Evolutionary conservation across 352 stramenopile species (phyloP).

Genomic region (Pythium rishiriense): DNA sequence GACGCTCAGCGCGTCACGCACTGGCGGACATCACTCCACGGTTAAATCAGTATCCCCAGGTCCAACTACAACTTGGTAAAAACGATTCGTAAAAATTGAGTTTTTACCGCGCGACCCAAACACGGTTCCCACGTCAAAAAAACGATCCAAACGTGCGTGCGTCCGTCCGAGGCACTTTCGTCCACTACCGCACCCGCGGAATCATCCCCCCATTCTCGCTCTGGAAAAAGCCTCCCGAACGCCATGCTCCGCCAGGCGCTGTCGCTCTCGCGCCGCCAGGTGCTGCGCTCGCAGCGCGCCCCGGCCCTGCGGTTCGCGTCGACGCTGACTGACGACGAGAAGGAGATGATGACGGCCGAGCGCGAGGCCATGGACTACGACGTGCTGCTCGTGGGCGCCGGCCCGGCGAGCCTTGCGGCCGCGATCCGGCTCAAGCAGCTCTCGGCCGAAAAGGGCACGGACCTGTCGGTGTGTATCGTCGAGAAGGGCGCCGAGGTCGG

Average conservation of each 20-base stretch:
- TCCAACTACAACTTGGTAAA: no score
- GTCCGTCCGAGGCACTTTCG: no score
- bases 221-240: no score
- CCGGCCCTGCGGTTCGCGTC: background rate
- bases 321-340: conserved; percentile 55
- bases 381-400: conserved; percentile 94
- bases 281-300: conserved; percentile 4
- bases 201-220: no score
- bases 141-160: no score
- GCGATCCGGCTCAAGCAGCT: conserved; percentile 99
- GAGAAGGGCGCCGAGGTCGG: conserved; percentile 97
- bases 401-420: conserved; percentile 92
- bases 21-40: no score
- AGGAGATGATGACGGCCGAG: conserved; percentile 65
- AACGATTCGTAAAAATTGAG: no score
- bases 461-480: conserved; percentile 95
- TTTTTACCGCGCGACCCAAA: no score
- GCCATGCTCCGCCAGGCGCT: conserved; percentile 27
- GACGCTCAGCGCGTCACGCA: no score
- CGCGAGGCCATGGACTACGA: conserved; percentile 98
- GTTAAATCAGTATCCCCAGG: no score
- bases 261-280: conserved; percentile 24
- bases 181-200: no score
- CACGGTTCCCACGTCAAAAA: no score
- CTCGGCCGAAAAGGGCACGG: conserved; percentile 89